Evolutionary conservation across 257 asterid species (phyloP), one percentile per base, ranked within the genome.

Genomic region (Marsdenia floribunda): DNA sequence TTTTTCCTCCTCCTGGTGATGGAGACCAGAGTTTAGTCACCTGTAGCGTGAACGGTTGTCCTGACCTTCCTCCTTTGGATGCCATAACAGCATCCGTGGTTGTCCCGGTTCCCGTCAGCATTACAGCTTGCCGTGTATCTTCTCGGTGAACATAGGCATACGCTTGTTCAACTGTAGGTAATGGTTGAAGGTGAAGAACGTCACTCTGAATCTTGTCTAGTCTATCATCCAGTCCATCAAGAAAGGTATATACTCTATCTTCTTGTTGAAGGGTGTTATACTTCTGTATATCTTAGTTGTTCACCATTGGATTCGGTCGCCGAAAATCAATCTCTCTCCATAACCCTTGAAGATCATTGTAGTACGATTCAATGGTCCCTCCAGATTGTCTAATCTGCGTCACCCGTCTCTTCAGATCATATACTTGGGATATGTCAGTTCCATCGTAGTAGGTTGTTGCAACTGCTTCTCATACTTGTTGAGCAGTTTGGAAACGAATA

Each of bases 261-360:
- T n/a, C n/a, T n/a, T n/a, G n/a, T n/a, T n/a, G n/a, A n/a, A n/a
- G n/a, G n/a, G n/a, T n/a, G n/a, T n/a, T 71, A 50, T 77, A 61
- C 2, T 29, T 65, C 5, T 73, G 37, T n/a, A 78, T 78, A 40
- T 78, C 59, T 1, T 9, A 3, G 1, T 24, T 52, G 52, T 77
- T 72, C 6, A 2, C 4, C 68, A 65, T 78, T 3, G 73, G 74
- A 9, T 71, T 78, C 12, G 78, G 78, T 0, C 70, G 26, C 2
- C 54, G 60, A 52, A 77, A 77, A 29, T 71, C 73, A 1, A 78
- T 73, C 11, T 33, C 70, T 8, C 70, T 19, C 70, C 57, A 46
- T 0, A 67, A 12, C 26, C 69, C 77, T 14, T 35, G 22, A 19
- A 77, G 26, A 16, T 15, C 5, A 5, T 52, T 64, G 63, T 49